Evolutionary conservation across 2,329 filamentous ascomycete species (phyloP).

Genomic region (Cladophialophora carrionii): DNA sequence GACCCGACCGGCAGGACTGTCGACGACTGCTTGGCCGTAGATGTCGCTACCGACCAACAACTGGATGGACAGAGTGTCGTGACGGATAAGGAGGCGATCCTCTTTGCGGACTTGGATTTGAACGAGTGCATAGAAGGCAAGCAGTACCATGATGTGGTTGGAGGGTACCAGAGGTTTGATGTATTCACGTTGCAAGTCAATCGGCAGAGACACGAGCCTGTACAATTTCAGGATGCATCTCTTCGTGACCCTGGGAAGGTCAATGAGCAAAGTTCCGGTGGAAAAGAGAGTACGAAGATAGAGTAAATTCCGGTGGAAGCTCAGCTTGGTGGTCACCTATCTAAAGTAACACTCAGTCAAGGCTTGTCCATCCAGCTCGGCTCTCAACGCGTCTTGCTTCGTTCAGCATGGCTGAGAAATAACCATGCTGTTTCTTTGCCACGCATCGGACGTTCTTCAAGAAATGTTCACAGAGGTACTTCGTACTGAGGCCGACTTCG

Average conservation of each 20-base stretch:
- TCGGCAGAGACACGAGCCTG: constrained; percentile 46
- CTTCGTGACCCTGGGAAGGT: not conserved
- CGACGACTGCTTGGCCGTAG: constrained; percentile 45
- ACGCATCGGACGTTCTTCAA: not conserved
- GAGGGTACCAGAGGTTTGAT: constrained; percentile 60
- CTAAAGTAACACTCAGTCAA: not conserved
- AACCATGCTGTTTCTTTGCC: not conserved
- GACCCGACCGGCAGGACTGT: constrained; percentile 55
- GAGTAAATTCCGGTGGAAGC: constrained; percentile 19
- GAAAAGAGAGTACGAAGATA: not conserved
- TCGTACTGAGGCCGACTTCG: not conserved
- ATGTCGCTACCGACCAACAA: constrained; percentile 25
- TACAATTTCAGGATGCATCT: constrained; percentile 20
- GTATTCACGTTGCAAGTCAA: constrained; percentile 58
- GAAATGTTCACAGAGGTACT: not conserved
- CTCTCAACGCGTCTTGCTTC: not conserved
- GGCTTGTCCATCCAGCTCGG: not conserved
- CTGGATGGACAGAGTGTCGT: constrained; percentile 36
- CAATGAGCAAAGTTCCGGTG: constrained; percentile 8
- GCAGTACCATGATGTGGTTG: constrained; percentile 61
- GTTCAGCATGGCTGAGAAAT: not conserved
- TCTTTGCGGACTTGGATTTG: constrained; percentile 58
- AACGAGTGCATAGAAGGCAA: constrained; percentile 58
- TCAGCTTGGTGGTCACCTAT: no score
- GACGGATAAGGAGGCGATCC: constrained; percentile 53